Evolutionary conservation across 371 early-diverging fungal genomes (phyloP).

Genomic region (Gilbertella persicaria): DNA sequence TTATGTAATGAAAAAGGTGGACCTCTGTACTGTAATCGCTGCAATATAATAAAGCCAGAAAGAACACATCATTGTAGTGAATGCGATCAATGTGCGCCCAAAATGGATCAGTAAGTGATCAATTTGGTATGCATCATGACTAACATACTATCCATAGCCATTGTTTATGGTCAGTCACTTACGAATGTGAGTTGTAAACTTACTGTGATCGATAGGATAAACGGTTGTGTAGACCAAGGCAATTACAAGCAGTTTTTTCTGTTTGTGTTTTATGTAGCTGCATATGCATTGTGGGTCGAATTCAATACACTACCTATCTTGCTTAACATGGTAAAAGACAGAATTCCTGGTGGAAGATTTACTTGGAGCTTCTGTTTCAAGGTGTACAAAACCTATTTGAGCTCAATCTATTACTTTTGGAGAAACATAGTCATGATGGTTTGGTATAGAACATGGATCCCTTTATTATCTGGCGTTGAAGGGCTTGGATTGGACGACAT

Average conservation of each 20-base stretch:
- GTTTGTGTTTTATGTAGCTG: conserved; percentile 23
- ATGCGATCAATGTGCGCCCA: conserved; percentile 22
- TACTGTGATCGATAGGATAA: conserved; percentile 17
- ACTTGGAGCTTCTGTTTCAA: conserved; percentile 14
- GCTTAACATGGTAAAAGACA: neutral
- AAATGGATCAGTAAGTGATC: conserved; percentile 33
- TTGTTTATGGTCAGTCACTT: conserved; percentile 18
- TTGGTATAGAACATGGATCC: conserved; percentile 6
- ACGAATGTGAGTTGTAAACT: neutral
- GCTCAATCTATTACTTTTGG: conserved; percentile 17
- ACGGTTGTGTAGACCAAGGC: conserved; percentile 24
- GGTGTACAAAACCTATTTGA: conserved; percentile 14
- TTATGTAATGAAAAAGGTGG: conserved; percentile 6
- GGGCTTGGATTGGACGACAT: neutral
- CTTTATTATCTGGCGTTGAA: conserved; percentile 13
- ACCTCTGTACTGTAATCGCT: conserved; percentile 17
- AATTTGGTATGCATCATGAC: neutral
- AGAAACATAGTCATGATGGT: conserved; percentile 6
- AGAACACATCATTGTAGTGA: conserved; percentile 29
- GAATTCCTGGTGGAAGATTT: conserved; percentile 1
- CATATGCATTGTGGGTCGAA: conserved; percentile 8
- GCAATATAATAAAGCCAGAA: conserved; percentile 19
- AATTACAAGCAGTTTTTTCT: conserved; percentile 25
- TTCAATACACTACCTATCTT: conserved; percentile 6
- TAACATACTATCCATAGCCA: conserved; percentile 9